phyloP scores from a whole-genome alignment of 768 basidiomycete genomes.

The Panaeolus cyanescens region DNA sequence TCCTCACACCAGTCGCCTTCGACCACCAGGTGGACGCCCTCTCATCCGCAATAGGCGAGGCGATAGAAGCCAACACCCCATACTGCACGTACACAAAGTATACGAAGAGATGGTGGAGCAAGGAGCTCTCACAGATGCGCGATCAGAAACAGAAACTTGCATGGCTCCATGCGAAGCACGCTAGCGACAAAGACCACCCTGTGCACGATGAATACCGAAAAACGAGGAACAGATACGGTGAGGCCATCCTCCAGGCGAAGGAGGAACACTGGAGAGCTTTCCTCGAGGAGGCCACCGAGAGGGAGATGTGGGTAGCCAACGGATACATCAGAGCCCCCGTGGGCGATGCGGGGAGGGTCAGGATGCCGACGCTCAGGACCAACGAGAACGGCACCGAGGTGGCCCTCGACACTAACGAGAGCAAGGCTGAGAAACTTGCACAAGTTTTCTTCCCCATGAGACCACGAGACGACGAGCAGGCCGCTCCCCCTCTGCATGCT shows the following conservation, averaged over 20 bases:
- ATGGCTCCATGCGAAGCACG: conserved; percentile 7
- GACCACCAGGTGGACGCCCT: conserved; percentile 2
- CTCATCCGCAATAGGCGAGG: not conserved
- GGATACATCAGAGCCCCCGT: conserved; percentile 17
- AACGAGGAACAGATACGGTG: conserved; percentile 14
- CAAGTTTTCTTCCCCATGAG: not conserved
- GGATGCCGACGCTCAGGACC: conserved; percentile 24
- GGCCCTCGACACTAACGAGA: not conserved
- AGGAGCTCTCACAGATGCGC: conserved; percentile 22
- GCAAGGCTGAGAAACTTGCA: not conserved
- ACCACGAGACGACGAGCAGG: not conserved
- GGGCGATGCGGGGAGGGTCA: conserved; percentile 23
- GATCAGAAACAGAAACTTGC: conserved; percentile 20
- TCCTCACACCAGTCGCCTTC: not conserved
- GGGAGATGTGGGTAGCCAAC: too few species aligned
- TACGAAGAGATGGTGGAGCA: too few species aligned
- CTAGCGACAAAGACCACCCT: too few species aligned
- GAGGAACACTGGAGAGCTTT: conserved; percentile 26
- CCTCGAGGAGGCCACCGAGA: conserved; percentile 20
- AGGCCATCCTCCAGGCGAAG: conserved; percentile 21
- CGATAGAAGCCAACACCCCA: not conserved
- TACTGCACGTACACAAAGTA: conserved; percentile 5
- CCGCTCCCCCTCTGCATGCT: not conserved
- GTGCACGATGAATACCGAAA: conserved; percentile 15
- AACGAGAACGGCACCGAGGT: not conserved